phyloP scores from a whole-genome alignment of 73 alveolate species.

The Tetrahymena borealis region DNA sequence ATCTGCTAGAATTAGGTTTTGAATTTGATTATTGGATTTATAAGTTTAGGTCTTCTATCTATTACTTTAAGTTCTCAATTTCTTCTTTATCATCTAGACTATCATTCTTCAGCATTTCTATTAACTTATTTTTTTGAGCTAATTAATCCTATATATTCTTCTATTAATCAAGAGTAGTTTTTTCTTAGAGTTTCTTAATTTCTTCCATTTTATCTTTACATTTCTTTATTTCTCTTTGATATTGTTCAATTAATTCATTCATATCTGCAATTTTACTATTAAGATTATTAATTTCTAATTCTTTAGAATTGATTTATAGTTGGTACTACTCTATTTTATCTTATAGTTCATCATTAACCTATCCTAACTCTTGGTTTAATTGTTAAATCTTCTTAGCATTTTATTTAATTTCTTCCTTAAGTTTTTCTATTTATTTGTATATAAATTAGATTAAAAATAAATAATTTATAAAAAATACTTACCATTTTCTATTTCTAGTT shows the following conservation, averaged over 20 bases:
- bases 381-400: not conserved
- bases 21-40: not conserved
- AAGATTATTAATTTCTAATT: not conserved
- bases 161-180: not conserved
- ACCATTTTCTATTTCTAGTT: no score
- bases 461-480: no score
- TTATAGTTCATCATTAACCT: not conserved
- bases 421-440: not conserved
- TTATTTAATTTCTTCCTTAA: not conserved
- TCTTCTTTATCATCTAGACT: not conserved
- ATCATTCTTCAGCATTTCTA: not conserved
- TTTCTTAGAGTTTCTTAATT: not conserved
- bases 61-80: not conserved
- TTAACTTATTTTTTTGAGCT: not conserved
- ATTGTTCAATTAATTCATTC: not conserved
- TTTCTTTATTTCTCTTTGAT: not conserved
- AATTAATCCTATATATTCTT: not conserved
- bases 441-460: no score
- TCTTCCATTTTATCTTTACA: not conserved
- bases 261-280: not conserved
- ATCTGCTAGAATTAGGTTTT: not conserved
- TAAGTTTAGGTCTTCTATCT: not conserved
- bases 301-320: not conserved
- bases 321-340: not conserved
- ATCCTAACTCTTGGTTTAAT: not conserved